Evolutionary conservation across 805 yeast genomes (phyloP), one percentile per base, ranked within the genome.

Genomic region (Tanozyma kutaoensis): DNA sequence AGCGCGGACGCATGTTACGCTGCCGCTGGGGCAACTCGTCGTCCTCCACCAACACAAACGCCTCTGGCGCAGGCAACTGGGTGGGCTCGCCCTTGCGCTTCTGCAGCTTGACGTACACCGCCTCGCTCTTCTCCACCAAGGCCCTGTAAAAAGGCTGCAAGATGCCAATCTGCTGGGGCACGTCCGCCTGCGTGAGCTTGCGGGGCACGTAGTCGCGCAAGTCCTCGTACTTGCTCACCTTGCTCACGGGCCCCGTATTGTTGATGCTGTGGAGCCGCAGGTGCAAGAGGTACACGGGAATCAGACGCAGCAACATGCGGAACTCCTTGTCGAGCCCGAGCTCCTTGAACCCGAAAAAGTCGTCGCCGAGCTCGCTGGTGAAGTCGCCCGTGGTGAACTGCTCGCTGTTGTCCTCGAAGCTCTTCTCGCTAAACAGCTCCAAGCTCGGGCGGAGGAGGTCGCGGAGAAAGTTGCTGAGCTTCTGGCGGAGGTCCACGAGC

Each of bases 341-440:
- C 38, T 88, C 97, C 45, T 70, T 79, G 61, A 91, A 93, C 0
- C 99, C 99, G 56, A 93, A 93, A 65, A 86, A 91, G 54, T 91
- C 99, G 42, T 88, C 98, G 5, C 97, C 98, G 21, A 91, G 57
- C 34, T 86, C 95, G 40, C 71, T 77, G 1, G 95, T 78, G 48
- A 91, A 91, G 43, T 86, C 96, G 31, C 99, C 99, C 17, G 91
- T 79, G 37, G 88, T 54, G 46, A 86, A 91, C 50, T 88, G 95
- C 36, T 91, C 96, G 42, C 94, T 78, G 42, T 84, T 81, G 45
- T 93, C 98, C 21, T 60, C 72, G 49, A 91, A 91, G 37, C 73
- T 78, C 28, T 69, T 66, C 43, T 86, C 97, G 27, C 68, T 74
- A 37, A 76, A 55, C 33, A 77, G 84, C 40, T 75, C 78, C 30